Conservation (phyloP, 345 rosid genomes). For the Lepidium sativum region DNA sequence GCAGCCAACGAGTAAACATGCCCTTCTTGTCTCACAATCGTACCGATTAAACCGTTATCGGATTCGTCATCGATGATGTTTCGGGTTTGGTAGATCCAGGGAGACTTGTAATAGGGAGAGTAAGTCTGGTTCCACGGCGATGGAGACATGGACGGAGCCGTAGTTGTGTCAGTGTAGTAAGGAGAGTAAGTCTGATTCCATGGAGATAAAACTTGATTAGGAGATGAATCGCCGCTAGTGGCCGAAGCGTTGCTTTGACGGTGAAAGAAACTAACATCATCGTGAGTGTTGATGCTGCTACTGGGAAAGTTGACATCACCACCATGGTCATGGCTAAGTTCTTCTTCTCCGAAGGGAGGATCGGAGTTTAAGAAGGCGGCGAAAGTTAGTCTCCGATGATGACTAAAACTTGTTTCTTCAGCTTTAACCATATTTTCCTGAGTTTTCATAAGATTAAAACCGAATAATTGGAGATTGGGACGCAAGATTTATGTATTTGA, state of each 20-base stretch:
- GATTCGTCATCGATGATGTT: slow-evolving; percentile 9
- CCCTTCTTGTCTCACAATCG: slow-evolving; percentile 57
- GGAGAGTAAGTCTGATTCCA: slow-evolving; percentile 50
- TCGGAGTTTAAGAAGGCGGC: slow-evolving; percentile 53
- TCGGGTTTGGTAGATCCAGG: slow-evolving; percentile 31
- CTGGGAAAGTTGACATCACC: slow-evolving; percentile 2
- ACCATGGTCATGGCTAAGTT: slow-evolving; percentile 15
- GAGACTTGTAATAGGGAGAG: slow-evolving; percentile 37
- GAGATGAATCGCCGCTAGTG: slow-evolving; percentile 44
- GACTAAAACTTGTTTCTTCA: slow-evolving; percentile 15
- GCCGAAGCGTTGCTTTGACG: slow-evolving; percentile 21
- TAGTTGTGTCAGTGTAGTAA: slow-evolving; percentile 31
- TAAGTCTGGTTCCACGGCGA: slow-evolving; percentile 60
- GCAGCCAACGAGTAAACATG: slow-evolving; percentile 65
- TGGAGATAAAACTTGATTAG: slow-evolving; percentile 41
- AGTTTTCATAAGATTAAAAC: neutral
- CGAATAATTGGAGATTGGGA: neutral
- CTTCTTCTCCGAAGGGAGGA: slow-evolving; percentile 20
- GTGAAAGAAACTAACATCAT: neutral
- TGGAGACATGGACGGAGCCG: slow-evolving; percentile 38
- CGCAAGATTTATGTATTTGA: neutral
- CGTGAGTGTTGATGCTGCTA: slow-evolving; percentile 19
- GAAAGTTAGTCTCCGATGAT: slow-evolving; percentile 40
- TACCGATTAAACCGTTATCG: slow-evolving; percentile 40
- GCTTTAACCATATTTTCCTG: slow-evolving; percentile 14